Evolutionary conservation across 2,329 filamentous ascomycete species (phyloP), one percentile per base, ranked within the genome.

Genomic region (Clonostachys rhizophaga): DNA sequence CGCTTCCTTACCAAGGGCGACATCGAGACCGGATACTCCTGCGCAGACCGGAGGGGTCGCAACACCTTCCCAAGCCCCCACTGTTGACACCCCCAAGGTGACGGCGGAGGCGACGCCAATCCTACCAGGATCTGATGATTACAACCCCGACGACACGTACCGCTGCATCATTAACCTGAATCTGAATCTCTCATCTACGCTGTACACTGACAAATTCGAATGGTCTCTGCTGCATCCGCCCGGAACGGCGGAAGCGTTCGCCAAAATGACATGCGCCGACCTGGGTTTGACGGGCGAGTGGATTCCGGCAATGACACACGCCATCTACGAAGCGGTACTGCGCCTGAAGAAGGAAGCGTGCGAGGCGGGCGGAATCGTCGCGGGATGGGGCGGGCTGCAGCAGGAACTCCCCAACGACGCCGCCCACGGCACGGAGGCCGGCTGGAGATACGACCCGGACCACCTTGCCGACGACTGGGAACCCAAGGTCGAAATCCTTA

Each of bases 181-280:
- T 62, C 88, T 99, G 59, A 96, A 96, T 60, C 78, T 97, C 18
- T 85, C 91, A 46, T 95, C 95, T 47, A 85, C 88, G 56, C 79
- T 97, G 12, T 97, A 96, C 66, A 95, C 89, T 5, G 94, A 99
- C 74, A 96, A 91, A 61, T 97, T 99, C 54, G 92, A 97, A 64
- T 97, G 92, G 92, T 97, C 92, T 6, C 74, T 99, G 17, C 75
- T 96, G 16, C 91, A 97, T 59, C 91, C 91, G 3, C 87, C 91
- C 2, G 92, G 92, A 18, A 91, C 92, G 40, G 90, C 94, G 0
- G 92, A 99, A 65, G 83, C 86, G 12, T 97, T 97, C 64, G 91
- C 94, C 34, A 90, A 89, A 61, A 83, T 90, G 54, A 97, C 94
- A 0, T 97, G 94, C 62, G 88, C 90, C 30, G 94, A 99, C 62